Evolutionary conservation across 2,329 filamentous ascomycete genomes (phyloP).

Genomic region (Stachybotrys echinatus): DNA sequence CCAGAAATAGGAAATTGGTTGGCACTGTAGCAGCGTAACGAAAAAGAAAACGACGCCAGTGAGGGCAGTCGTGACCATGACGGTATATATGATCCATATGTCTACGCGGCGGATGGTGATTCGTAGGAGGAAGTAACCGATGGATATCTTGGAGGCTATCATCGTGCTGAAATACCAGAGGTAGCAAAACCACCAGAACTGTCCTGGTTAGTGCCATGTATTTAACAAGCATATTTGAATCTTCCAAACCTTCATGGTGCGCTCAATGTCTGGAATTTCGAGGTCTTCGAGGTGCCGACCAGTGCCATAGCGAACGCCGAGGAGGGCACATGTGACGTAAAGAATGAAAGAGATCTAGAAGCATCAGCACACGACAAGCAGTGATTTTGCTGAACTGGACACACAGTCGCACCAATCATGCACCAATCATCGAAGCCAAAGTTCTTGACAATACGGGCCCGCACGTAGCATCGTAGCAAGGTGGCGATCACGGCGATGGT

Average conservation of each 20-base stretch:
- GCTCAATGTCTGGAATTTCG: constrained; percentile 11
- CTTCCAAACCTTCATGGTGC: constrained; percentile 17
- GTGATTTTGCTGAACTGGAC: constrained; percentile 1
- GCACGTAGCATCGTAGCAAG: constrained; percentile 26
- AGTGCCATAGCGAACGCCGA: constrained; percentile 33
- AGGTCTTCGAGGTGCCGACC: constrained; percentile 30
- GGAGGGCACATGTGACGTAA: constrained; percentile 25
- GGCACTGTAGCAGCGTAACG: constrained; percentile 34
- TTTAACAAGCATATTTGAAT: not conserved
- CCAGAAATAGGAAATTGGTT: constrained; percentile 35
- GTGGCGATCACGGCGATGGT: constrained; percentile 19
- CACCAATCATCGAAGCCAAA: constrained; percentile 6
- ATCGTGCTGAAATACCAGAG: constrained; percentile 29
- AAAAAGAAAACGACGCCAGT: constrained; percentile 35
- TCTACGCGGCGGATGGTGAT: constrained; percentile 28
- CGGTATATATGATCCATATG: constrained; percentile 27
- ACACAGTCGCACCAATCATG: constrained; percentile 4
- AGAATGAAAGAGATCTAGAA: constrained; percentile 27
- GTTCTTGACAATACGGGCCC: constrained; percentile 22
- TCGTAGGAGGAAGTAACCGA: constrained; percentile 36
- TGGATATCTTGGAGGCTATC: constrained; percentile 34
- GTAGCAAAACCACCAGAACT: constrained; percentile 34
- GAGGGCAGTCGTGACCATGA: constrained; percentile 27
- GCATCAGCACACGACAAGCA: not conserved
- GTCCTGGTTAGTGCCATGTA: not conserved